Conservation (phyloP, 305 asterid species). For the Fraxinus velutina region DNA sequence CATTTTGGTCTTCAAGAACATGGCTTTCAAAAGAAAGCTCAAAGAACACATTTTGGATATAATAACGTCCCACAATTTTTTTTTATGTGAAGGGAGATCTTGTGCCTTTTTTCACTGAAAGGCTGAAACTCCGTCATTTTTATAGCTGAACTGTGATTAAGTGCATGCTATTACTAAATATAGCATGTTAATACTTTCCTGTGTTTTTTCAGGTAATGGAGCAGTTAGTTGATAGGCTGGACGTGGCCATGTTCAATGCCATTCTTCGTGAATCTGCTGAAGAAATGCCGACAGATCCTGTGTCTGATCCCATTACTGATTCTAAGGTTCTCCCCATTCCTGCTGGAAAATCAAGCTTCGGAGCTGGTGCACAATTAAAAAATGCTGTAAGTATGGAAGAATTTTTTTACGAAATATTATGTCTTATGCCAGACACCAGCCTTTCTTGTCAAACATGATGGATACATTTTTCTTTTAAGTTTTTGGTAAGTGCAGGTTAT, state of each 20-base stretch:
- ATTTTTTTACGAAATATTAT: conserved; percentile 3
- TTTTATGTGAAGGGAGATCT: background rate
- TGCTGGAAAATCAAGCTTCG: conserved; percentile 81
- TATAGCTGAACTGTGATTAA: background rate
- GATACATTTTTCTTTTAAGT: background rate
- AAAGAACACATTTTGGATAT: background rate
- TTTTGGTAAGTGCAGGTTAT: background rate
- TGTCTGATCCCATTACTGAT: conserved; percentile 87
- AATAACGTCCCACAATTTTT: background rate
- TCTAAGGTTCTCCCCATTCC: conserved; percentile 77
- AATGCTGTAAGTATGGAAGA: conserved; percentile 61
- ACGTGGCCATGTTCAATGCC: conserved; percentile 92
- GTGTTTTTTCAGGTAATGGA: conserved; percentile 64
- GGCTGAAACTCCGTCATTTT: background rate
- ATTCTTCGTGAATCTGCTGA: conserved; percentile 79
- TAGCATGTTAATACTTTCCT: conserved; percentile 1
- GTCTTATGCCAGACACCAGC: background rate
- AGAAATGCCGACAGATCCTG: conserved; percentile 92
- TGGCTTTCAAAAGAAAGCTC: background rate
- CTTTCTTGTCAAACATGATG: background rate
- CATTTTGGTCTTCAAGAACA: background rate
- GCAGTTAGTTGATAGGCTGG: conserved; percentile 81
- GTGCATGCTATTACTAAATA: background rate
- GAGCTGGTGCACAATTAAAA: conserved; percentile 86
- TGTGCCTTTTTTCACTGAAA: background rate